Percentiles rank a stretch among this genome's conserved stretches.
phyloP scores from a whole-genome alignment of 768 basidiomycete genomes.

The Suillus discolor region DNA sequence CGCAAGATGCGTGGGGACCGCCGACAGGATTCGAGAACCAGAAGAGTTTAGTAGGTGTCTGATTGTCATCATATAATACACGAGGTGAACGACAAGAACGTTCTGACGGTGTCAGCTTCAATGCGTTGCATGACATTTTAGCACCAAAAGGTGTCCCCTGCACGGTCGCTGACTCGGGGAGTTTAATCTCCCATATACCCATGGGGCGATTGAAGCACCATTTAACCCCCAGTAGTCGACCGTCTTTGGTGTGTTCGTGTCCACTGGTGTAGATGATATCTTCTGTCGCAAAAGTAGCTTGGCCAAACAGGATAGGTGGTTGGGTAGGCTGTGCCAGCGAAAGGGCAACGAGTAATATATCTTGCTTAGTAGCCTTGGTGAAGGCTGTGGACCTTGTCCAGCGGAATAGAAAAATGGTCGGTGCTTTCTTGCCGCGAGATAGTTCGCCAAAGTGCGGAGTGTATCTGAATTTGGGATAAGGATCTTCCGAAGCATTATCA shows the following conservation, averaged over 20 bases:
- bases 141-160: constrained; percentile 10
- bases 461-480: constrained; percentile 35
- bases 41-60: constrained; percentile 36
- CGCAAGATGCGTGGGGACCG: constrained; percentile 61
- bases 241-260: constrained; percentile 59
- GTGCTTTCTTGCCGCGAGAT: constrained; percentile 51
- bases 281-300: constrained; percentile 51
- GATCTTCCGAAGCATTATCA: constrained; percentile 24
- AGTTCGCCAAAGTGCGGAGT: constrained; percentile 66
- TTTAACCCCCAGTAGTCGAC: constrained; percentile 58
- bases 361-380: constrained; percentile 14
- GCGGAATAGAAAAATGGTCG: constrained; percentile 55
- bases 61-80: constrained; percentile 32
- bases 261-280: constrained; percentile 58
- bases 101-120: constrained; percentile 45
- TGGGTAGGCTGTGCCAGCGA: constrained; percentile 13
- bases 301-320: constrained; percentile 48
- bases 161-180: constrained; percentile 22
- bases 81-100: constrained; percentile 65
- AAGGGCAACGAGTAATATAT: constrained; percentile 17
- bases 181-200: constrained; percentile 54
- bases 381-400: constrained; percentile 35
- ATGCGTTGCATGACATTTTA: constrained; percentile 22
- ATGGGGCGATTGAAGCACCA: constrained; percentile 61
- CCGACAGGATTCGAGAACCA: constrained; percentile 60